Evolutionary conservation across 2,329 filamentous ascomycete genomes (phyloP).

Genomic region (Furcasterigmium sp.): DNA sequence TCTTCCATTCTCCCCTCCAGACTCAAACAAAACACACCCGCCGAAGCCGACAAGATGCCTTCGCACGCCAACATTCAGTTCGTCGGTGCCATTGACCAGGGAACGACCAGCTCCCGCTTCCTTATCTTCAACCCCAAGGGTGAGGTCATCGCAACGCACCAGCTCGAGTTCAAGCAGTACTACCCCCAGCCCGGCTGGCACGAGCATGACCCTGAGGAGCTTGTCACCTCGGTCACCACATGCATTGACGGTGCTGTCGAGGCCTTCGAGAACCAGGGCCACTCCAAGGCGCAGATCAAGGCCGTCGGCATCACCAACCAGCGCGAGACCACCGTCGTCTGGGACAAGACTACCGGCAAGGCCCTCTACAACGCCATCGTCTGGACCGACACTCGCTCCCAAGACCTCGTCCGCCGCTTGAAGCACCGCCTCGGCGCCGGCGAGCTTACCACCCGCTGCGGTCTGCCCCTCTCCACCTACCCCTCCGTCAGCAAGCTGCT

Average conservation of each 20-base stretch:
- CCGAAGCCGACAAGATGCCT: conserved; percentile 16
- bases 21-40: conserved; percentile 20
- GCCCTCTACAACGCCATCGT: conserved; percentile 77
- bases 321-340: conserved; percentile 75
- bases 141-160: conserved; percentile 65
- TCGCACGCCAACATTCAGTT: conserved; percentile 40
- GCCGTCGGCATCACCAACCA: conserved; percentile 80
- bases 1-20: conserved; percentile 15
- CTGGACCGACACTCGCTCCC: conserved; percentile 79
- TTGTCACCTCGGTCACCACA: conserved; percentile 64
- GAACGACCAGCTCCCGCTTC: conserved; percentile 73
- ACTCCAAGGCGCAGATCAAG: conserved; percentile 63
- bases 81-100: conserved; percentile 75
- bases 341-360: conserved; percentile 73
- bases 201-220: conserved; percentile 74
- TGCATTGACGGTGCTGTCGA: conserved; percentile 73
- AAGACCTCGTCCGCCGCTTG: conserved; percentile 65
- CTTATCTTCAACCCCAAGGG: conserved; percentile 70
- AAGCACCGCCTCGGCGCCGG: conserved; percentile 62
- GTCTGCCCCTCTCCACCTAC: conserved; percentile 76
- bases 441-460: conserved; percentile 62
- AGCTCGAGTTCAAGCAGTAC: conserved; percentile 70
- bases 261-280: conserved; percentile 62
- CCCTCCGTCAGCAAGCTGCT: conserved; percentile 73
- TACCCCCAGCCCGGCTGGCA: conserved; percentile 81